A percentile compares a stretch with the other conserved stretches of the same genome.
These are phyloP conservation scores for Kockiozyma suomiensis DNA, from an alignment of 805 yeast genomes.

Conservation along the genomic window DNA sequence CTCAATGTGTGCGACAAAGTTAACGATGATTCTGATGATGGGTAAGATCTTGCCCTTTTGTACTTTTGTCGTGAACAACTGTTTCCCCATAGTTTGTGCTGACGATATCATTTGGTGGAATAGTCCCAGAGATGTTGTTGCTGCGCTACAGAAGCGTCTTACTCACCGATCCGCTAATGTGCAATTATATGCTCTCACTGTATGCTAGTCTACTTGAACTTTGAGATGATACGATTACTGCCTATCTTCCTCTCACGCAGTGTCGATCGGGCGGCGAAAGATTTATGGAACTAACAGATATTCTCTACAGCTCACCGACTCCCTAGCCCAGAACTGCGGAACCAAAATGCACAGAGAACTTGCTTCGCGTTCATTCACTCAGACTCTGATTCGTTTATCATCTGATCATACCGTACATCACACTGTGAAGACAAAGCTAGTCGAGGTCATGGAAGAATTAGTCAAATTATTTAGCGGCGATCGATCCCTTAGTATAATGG, in stretches of 20 bases:
- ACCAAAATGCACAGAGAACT: conserved; percentile 65
- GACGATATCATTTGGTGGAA: not conserved
- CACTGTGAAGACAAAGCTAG: conserved; percentile 64
- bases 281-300: conserved; percentile 52
- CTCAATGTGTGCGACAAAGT: conserved; percentile 69
- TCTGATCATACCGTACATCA: conserved; percentile 61
- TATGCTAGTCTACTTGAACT: not conserved
- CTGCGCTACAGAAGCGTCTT: conserved; percentile 53
- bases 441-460: conserved; percentile 70
- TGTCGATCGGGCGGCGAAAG: not conserved
- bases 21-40: conserved; percentile 61
- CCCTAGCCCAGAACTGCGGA: conserved; percentile 78
- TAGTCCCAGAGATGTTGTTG: conserved; percentile 50
- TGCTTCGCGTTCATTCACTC: conserved; percentile 59
- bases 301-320: conserved; percentile 46
- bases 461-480: conserved; percentile 66
- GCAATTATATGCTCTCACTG: conserved; percentile 57
- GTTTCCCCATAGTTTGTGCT: not conserved
- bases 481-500: conserved; percentile 73
- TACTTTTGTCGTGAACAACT: too few species aligned
- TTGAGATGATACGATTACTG: too few species aligned
- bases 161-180: conserved; percentile 63
- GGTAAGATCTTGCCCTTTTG: conserved; percentile 34
- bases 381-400: conserved; percentile 52
- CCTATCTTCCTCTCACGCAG: too few species aligned